These are phyloP conservation scores for Sporothrix schenckii DNA, from an alignment of 2,329 filamentous ascomycete genomes.

Conservation along the genomic window DNA sequence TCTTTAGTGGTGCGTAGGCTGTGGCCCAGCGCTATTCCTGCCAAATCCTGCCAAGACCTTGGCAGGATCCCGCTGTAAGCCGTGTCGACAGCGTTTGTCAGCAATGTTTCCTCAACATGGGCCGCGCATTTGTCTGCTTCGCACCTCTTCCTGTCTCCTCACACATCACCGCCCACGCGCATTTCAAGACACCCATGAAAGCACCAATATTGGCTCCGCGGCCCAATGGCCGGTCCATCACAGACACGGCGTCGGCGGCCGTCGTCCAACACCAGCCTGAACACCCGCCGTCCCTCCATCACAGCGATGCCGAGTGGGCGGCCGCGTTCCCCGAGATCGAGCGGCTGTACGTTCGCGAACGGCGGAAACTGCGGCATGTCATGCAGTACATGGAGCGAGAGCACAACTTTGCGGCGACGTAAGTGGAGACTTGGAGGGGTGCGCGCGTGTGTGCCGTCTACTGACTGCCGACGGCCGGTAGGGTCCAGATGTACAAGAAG, in stretches of 20 bases:
- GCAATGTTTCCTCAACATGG: neutral
- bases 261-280: neutral
- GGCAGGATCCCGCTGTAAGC: neutral
- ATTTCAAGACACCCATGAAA: neutral
- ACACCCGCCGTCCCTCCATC: neutral
- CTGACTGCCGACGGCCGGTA: neutral
- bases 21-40: too few relatives aligned
- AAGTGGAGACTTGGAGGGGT: constrained; percentile 9
- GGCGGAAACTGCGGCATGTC: constrained; percentile 37
- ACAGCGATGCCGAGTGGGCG: constrained; percentile 37
- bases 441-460: too few relatives aligned
- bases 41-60: too few relatives aligned
- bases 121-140: neutral
- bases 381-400: constrained; percentile 36
- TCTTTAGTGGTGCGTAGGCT: neutral
- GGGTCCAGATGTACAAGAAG: constrained; percentile 40
- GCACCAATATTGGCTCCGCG: constrained; percentile 6
- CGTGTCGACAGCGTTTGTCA: neutral
- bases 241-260: neutral
- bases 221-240: neutral
- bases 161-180: neutral
- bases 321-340: constrained; percentile 36
- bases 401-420: constrained; percentile 38
- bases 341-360: constrained; percentile 37
- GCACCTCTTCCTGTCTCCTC: neutral